phyloP scores from a whole-genome alignment of 2,329 filamentous ascomycete genomes.

The Penicillium oxalicum region DNA sequence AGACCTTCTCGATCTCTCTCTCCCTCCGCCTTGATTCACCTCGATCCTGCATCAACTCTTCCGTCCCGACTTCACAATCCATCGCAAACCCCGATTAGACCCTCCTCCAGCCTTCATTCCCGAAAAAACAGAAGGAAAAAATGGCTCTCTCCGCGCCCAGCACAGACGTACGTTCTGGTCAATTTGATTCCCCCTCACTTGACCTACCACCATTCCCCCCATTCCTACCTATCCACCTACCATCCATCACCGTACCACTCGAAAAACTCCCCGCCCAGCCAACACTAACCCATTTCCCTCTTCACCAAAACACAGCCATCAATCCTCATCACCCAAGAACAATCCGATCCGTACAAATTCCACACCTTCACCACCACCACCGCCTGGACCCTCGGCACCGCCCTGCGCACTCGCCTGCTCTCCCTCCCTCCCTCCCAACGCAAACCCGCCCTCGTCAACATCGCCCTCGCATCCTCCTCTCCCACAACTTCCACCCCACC shows the following conservation, averaged over 20 bases:
- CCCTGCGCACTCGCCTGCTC: slow-evolving; percentile 35
- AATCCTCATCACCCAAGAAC: slow-evolving; percentile 27
- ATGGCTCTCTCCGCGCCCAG: slow-evolving; percentile 28
- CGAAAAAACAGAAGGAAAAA: neutral
- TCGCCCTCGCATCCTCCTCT: slow-evolving; percentile 25
- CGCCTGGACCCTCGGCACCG: slow-evolving; percentile 35
- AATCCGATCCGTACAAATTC: slow-evolving; percentile 27
- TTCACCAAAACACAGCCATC: slow-evolving; percentile 15
- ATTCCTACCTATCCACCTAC: neutral
- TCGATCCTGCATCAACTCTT: neutral
- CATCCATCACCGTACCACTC: neutral
- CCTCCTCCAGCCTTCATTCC: neutral
- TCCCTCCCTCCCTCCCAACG: slow-evolving; percentile 27
- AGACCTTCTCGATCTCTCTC: neutral
- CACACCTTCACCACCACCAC: slow-evolving; percentile 34
- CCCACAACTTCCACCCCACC: slow-evolving; percentile 21
- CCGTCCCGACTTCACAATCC: neutral
- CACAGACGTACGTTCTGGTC: slow-evolving; percentile 22
- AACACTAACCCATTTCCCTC: neutral
- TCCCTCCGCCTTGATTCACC: neutral
- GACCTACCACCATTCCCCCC: too few relatives aligned
- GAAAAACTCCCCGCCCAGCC: too few relatives aligned
- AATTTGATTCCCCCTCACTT: too few relatives aligned
- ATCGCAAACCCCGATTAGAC: neutral
- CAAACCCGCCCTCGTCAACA: slow-evolving; percentile 38